These are phyloP conservation scores for Colletotrichum acutatum DNA, from an alignment of 2,329 filamentous ascomycete genomes.

Conservation along the genomic window DNA sequence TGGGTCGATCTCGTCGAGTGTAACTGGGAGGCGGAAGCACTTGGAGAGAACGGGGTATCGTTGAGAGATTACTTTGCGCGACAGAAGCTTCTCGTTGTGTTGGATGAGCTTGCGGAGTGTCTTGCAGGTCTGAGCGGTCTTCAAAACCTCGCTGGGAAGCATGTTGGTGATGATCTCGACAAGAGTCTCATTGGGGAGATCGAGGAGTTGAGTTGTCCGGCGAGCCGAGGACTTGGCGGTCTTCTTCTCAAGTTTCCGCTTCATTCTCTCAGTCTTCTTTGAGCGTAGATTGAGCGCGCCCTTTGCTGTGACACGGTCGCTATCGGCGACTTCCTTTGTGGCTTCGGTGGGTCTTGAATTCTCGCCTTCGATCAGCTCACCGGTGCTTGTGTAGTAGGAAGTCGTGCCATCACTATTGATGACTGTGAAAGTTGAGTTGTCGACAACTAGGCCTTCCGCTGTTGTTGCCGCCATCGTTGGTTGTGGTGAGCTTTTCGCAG, in stretches of 20 bases:
- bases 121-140: conserved; percentile 54
- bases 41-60: conserved; percentile 62
- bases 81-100: conserved; percentile 55
- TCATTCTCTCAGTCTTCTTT: conserved; percentile 31
- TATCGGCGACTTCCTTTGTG: conserved; percentile 24
- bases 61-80: conserved; percentile 52
- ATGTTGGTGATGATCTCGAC: conserved; percentile 58
- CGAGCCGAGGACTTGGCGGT: background rate
- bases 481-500: background rate
- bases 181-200: conserved; percentile 65
- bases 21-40: conserved; percentile 62
- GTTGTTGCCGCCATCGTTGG: background rate
- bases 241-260: conserved; percentile 32
- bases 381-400: background rate
- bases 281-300: conserved; percentile 29
- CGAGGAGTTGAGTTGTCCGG: conserved; percentile 48
- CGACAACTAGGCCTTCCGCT: background rate
- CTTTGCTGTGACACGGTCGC: conserved; percentile 19
- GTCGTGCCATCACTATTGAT: conserved; percentile 12
- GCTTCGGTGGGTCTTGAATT: background rate
- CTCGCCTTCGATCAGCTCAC: background rate
- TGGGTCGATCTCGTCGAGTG: conserved; percentile 53
- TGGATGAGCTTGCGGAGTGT: conserved; percentile 55
- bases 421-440: background rate
- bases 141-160: conserved; percentile 61